A percentile compares a stretch with the other conserved stretches of the same genome.
These are phyloP conservation scores for Termitomyces bulborhizus DNA, from an alignment of 768 basidiomycete species.

Conservation along the genomic window DNA sequence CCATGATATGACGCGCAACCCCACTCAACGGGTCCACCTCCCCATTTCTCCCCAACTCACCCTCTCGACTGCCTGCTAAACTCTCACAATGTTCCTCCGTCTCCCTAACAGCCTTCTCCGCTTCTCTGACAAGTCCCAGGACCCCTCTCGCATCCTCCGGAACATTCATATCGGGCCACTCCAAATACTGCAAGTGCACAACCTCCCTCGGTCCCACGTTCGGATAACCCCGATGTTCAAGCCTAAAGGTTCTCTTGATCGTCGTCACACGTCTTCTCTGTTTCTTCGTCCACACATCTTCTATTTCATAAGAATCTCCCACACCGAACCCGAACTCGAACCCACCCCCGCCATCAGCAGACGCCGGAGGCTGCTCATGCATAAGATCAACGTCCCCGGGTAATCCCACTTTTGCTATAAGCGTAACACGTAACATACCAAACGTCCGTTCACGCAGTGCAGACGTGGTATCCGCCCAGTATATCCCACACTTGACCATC, in stretches of 20 bases:
- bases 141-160: conserved; percentile 78
- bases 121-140: conserved; percentile 65
- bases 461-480: conserved; percentile 59
- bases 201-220: conserved; percentile 57
- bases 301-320: not conserved
- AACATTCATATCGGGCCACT: conserved; percentile 97
- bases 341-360: not conserved
- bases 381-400: conserved; percentile 12
- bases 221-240: conserved; percentile 59
- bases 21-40: conserved; percentile 50
- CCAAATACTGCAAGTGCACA: conserved; percentile 86
- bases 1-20: conserved; percentile 45
- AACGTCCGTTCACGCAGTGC: conserved; percentile 29
- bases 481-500: conserved; percentile 84
- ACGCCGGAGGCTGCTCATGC: not conserved
- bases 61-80: not conserved
- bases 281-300: not conserved
- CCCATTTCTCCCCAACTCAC: not conserved
- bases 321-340: conserved; percentile 2
- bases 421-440: conserved; percentile 62
- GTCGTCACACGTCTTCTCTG: conserved; percentile 14
- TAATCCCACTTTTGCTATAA: conserved; percentile 29
- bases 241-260: conserved; percentile 61
- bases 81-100: conserved; percentile 16
- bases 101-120: conserved; percentile 43